phyloP scores from a whole-genome alignment of 768 basidiomycete species.

The Suillus ampliporus region DNA sequence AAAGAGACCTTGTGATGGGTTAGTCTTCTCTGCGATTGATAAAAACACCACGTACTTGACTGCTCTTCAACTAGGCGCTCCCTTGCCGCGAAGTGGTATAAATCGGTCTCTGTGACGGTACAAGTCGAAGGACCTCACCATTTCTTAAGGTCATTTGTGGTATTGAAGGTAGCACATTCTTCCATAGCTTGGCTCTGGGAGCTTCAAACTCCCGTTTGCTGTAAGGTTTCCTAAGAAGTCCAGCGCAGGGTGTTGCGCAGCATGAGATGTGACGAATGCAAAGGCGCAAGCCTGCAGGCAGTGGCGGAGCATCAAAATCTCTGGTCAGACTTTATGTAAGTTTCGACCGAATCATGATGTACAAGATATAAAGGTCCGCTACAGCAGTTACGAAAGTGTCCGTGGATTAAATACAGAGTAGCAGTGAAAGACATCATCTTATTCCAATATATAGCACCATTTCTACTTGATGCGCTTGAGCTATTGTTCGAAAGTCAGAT shows the following conservation, averaged over 20 bases:
- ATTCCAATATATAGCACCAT: background rate
- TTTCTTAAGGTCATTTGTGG: conserved; percentile 12
- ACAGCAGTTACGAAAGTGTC: conserved; percentile 3
- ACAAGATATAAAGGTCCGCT: background rate
- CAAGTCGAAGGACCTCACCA: conserved; percentile 10
- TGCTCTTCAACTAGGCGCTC: conserved; percentile 40
- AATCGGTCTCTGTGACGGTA: conserved; percentile 2
- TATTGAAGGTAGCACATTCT: conserved; percentile 7
- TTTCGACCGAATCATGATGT: background rate
- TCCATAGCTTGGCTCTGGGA: conserved; percentile 12
- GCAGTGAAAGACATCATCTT: background rate
- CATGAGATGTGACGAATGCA: conserved; percentile 1
- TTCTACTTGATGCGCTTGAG: conserved; percentile 64
- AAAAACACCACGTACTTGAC: conserved; percentile 29
- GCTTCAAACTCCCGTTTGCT: background rate
- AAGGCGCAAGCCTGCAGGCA: conserved; percentile 1
- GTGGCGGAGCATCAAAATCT: conserved; percentile 6
- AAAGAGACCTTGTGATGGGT: conserved; percentile 30
- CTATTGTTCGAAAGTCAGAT: conserved; percentile 37
- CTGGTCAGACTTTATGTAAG: background rate
- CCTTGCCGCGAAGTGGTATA: conserved; percentile 24
- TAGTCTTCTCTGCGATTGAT: background rate
- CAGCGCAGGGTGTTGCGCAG: background rate
- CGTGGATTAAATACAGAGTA: conserved; percentile 6
- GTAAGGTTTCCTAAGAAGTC: background rate